These are phyloP conservation scores for Arabidopsis arenosa DNA, from an alignment of 345 rosid species.

Conservation along the genomic window DNA sequence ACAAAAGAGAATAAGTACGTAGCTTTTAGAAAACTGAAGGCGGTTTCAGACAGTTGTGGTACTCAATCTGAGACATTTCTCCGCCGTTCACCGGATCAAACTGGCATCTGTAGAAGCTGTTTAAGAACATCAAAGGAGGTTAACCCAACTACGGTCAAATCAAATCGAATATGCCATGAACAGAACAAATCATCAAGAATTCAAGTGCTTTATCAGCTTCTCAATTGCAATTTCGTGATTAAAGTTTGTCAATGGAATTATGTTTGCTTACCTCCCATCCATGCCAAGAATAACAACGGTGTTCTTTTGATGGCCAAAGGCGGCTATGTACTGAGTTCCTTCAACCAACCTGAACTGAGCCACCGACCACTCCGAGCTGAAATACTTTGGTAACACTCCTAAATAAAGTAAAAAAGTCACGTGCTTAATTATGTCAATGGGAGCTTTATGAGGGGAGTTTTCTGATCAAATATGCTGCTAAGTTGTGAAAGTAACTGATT, in stretches of 20 bases:
- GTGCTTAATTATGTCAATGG: background rate
- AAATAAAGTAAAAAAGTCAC: slow-evolving; percentile 23
- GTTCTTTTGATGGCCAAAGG: slow-evolving; percentile 91
- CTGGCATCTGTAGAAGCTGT: slow-evolving; percentile 90
- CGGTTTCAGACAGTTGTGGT: slow-evolving; percentile 83
- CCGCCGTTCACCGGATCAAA: slow-evolving; percentile 92
- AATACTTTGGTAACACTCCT: slow-evolving; percentile 97
- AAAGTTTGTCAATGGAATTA: background rate
- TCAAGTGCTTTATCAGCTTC: background rate
- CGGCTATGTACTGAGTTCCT: slow-evolving; percentile 84
- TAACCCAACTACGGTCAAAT: slow-evolving; percentile 9
- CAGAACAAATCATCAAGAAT: background rate
- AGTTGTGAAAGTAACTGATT: slow-evolving; percentile 10
- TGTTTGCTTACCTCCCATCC: slow-evolving; percentile 81
- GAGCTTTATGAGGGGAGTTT: background rate
- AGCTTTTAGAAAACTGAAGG: slow-evolving; percentile 57
- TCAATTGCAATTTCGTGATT: background rate
- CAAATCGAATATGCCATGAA: background rate
- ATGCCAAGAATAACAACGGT: slow-evolving; percentile 88
- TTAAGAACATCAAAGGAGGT: slow-evolving; percentile 28
- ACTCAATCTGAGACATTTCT: slow-evolving; percentile 88
- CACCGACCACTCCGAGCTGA: slow-evolving; percentile 98
- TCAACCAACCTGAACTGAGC: slow-evolving; percentile 89
- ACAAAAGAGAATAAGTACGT: background rate
- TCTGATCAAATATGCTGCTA: background rate